phyloP scores from a whole-genome alignment of 2,329 filamentous ascomycete species.

The Fusarium lyarnte region DNA sequence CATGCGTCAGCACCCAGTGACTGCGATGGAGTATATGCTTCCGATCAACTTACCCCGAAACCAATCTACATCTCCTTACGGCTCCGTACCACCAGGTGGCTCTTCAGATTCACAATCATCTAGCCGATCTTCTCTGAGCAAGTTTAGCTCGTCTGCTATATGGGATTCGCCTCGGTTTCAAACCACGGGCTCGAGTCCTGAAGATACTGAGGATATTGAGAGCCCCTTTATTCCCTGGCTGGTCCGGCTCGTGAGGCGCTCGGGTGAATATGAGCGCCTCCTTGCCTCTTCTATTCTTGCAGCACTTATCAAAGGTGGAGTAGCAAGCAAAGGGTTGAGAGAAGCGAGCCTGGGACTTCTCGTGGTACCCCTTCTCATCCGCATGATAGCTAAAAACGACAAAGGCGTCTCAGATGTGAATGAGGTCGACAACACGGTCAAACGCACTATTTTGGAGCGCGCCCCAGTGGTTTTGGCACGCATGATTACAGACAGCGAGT shows the following conservation, averaged over 20 bases:
- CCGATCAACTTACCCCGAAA: constrained; percentile 54
- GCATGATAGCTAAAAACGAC: constrained; percentile 61
- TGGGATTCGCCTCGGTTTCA: constrained; percentile 49
- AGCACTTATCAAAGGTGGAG: constrained; percentile 73
- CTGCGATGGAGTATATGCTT: constrained; percentile 70
- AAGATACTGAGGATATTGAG: constrained; percentile 68
- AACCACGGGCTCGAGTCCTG: constrained; percentile 43
- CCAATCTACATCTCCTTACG: constrained; percentile 37
- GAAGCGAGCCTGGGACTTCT: constrained; percentile 73
- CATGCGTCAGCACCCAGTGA: constrained; percentile 50
- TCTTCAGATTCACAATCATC: constrained; percentile 43
- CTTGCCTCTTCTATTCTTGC: constrained; percentile 76
- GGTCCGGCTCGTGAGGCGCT: constrained; percentile 69
- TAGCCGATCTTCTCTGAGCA: constrained; percentile 44
- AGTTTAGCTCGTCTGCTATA: constrained; percentile 41
- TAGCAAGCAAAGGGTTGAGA: constrained; percentile 68
- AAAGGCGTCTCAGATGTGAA: constrained; percentile 57
- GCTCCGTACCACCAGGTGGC: constrained; percentile 8
- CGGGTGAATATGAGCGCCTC: constrained; percentile 67
- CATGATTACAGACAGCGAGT: constrained; percentile 80
- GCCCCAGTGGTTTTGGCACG: constrained; percentile 80
- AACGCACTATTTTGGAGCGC: constrained; percentile 67
- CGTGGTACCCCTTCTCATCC: constrained; percentile 75
- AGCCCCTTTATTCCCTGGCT: constrained; percentile 79
- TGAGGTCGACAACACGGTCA: constrained; percentile 49